Percentiles rank a stretch among this genome's conserved stretches.
Evolutionary conservation across 176 grass and related monocot species (phyloP).

Genomic region (Oryza rufipogon): DNA sequence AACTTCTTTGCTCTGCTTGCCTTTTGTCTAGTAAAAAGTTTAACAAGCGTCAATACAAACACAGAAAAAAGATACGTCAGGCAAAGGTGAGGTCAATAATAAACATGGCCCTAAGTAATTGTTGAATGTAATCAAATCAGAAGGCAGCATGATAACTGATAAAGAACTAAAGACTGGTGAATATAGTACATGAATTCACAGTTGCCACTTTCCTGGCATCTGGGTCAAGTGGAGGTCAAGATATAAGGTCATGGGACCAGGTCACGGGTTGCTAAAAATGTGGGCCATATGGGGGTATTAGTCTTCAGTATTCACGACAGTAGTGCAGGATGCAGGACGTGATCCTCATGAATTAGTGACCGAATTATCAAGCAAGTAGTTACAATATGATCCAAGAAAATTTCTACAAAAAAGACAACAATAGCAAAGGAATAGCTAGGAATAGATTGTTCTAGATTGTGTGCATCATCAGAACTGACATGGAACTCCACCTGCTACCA

Average conservation of each 20-base stretch:
- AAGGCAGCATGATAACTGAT: not conserved
- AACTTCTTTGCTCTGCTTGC: constrained; percentile 86
- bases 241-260: not conserved
- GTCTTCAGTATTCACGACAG: not conserved
- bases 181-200: not conserved
- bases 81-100: not conserved
- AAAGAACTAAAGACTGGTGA: not conserved
- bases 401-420: not conserved
- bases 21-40: constrained; percentile 48
- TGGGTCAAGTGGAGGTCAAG: not conserved
- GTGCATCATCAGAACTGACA: not conserved
- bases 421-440: not conserved
- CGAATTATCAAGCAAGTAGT: not conserved
- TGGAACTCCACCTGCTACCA: not conserved
- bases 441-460: not conserved
- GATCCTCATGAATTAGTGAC: not conserved
- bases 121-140: not conserved
- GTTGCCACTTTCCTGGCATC: not conserved
- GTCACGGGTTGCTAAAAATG: not conserved
- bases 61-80: not conserved
- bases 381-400: not conserved
- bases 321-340: not conserved
- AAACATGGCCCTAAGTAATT: not conserved
- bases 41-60: constrained; percentile 20
- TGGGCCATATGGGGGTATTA: not conserved